Base-by-base conservation (phyloP, 441 rosid species). In the Pelargonium exstipulatum region DNA sequence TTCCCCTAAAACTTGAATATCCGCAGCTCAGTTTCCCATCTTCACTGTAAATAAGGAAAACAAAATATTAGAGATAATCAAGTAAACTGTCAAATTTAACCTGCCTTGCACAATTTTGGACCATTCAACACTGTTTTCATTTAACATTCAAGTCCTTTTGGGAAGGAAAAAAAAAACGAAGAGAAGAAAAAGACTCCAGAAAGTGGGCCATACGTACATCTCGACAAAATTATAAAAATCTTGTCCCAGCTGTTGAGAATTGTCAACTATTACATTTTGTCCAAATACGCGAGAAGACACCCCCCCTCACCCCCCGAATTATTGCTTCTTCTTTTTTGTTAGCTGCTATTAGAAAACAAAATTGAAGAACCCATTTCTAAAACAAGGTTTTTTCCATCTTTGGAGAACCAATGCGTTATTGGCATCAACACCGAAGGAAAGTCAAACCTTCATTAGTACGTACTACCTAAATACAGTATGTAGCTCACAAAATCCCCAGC, bases 21-120 rank as follows among this genome's bases (percentile, higher is more conserved):
- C 98, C 99, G 77, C 97, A 95, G 87, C 92, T 90, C 82, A 95
- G 66, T 79, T 81, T 87, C 66, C 97, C 90, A 24, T 90, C 88
- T 16, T 90, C 92, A 76, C 99, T 92, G 97, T 70, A 78, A 83
- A 76, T 32, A 14, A 51, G 16, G 32, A 73, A 8, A 76, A 71
- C 22, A 60, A 48, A 46, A 20, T 62, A 68, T 65, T 29, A 18
- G 62, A 0, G 20, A 17, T 16, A 14, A 17, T 7, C 62, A 43
- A 65, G 65, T 67, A 62, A 37, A 35, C 3, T 24, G 65, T 51
- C 18, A 46, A 2, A 69, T 29, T 68, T 49, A 72, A 71, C 40
- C 69, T 32, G 49, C 17, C 66, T 42, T 43, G 22, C 8, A 61
- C 0, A 37, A 40, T 24, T 1, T 14, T 20, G n/a, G 9, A 26